phyloP scores from a whole-genome alignment of 805 yeast genomes.

The Wickerhamiella occidentalis region DNA sequence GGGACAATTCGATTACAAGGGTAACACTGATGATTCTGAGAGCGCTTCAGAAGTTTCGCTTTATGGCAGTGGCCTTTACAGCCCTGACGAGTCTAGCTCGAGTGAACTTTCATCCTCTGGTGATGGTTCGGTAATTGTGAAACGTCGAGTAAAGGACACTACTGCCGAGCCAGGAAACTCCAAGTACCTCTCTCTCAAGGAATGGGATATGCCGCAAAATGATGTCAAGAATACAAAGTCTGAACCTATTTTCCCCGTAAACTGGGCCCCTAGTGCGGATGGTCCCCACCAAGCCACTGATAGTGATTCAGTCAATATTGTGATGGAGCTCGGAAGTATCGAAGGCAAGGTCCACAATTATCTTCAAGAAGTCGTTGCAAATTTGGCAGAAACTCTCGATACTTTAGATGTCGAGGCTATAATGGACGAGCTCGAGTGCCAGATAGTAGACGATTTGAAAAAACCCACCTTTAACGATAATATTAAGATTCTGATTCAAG shows the following conservation, averaged over 20 bases:
- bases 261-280: neutral
- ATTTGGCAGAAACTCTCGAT: neutral
- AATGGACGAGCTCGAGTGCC: constrained; percentile 3
- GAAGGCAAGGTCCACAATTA: neutral
- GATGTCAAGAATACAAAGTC: neutral
- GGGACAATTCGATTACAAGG: constrained; percentile 16
- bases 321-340: neutral
- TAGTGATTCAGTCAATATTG: neutral
- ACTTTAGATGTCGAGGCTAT: neutral
- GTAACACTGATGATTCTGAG: constrained; percentile 12
- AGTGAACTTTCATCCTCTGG: neutral
- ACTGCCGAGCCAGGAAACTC: neutral
- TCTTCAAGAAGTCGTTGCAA: neutral
- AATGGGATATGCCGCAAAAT: constrained; percentile 6
- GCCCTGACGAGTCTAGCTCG: neutral
- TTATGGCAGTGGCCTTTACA: constrained; percentile 3
- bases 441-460: neutral
- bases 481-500: neutral
- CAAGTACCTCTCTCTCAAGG: neutral
- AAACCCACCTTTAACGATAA: constrained; percentile 29
- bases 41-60: constrained; percentile 11
- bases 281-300: neutral
- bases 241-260: neutral
- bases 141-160: neutral
- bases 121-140: neutral